Base-by-base conservation (phyloP, 2,329 filamentous ascomycete genomes). In the Fusarium sp. region DNA sequence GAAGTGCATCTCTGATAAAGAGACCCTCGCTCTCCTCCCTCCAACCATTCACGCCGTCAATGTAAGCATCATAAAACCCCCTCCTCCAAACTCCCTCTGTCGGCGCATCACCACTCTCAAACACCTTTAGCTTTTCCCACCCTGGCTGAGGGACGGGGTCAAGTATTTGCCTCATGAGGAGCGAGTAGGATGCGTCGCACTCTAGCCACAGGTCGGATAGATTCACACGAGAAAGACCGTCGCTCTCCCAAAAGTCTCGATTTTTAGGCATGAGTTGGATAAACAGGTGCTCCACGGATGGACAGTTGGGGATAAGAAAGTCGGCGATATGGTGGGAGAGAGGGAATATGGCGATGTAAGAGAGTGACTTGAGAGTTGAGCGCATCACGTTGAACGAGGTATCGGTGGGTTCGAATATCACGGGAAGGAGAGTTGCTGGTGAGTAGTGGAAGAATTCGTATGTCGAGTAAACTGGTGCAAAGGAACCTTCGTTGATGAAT, bases 401-500 rank as follows among this genome's bases (percentile, higher is more conserved):
- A 72, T 85, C 82, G 37, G 84, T 81, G 56, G 80, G 75, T 20
- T 86, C 86, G 20, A 89, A 79, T 7, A 90, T 81, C 14, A 87
- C 85, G 25, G 86, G 85, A 2, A 94, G 82, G 65, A 93, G 86
- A 15, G 91, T 91, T 0, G 90, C 92, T 8, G 92, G 88, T 2
- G 87, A 85, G 52, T 90, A 90, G 38, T 91, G 85, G 77, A 92
- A 94, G 82, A 92, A 94, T 76, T 94, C 91, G 79, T 94, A 93
- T 5, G 89, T 91, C 56, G 88, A 88, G 82, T 94, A 95, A 7
- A 90, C 92, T 66, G 87, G 87, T n/a, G 93, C 87, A 6, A 90
- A 94, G 0, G 92, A 94, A 10, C 93, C 92, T 82, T 96, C 93
- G 79, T 95, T 95, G 72, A 95, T 88, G 2, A 89, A 84, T 0